phyloP scores from a whole-genome alignment of 2,329 filamentous ascomycete genomes.

The Apiospora kogelbergensis region DNA sequence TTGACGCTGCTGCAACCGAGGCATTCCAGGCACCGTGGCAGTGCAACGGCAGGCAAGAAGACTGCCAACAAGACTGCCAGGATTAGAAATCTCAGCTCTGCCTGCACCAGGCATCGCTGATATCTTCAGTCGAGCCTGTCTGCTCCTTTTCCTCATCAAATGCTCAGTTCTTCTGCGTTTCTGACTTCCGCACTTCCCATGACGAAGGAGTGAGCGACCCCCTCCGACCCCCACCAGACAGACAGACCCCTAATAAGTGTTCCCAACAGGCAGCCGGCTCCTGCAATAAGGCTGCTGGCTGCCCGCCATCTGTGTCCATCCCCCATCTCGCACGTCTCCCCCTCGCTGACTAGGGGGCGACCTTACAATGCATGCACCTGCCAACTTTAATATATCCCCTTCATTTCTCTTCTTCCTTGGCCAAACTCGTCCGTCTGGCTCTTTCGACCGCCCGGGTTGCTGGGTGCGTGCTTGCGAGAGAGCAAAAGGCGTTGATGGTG shows the following conservation, averaged over 20 bases:
- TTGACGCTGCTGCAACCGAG: neutral
- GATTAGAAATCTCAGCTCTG: neutral
- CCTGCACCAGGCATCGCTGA: neutral
- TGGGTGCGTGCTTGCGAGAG: neutral
- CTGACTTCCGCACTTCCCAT: too few species aligned
- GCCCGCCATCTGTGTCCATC: neutral
- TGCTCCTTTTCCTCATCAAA: neutral
- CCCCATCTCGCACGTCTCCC: neutral
- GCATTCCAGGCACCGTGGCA: neutral
- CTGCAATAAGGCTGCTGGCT: neutral
- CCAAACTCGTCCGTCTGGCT: neutral
- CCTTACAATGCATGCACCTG: neutral
- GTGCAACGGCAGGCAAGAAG: too few species aligned
- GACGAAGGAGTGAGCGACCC: too few species aligned
- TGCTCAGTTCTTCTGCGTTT: neutral
- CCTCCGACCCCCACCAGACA: too few species aligned
- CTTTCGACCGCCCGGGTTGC: neutral
- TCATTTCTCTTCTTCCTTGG: neutral
- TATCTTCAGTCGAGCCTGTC: neutral
- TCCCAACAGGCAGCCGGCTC: neutral
- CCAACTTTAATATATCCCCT: neutral
- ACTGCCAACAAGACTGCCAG: neutral
- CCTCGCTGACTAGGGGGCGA: neutral
- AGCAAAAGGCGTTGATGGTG: neutral
- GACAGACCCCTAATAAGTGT: neutral